Evolutionary conservation across 2,329 filamentous ascomycete species (phyloP).

Genomic region (Sarocladium brachiariae): DNA sequence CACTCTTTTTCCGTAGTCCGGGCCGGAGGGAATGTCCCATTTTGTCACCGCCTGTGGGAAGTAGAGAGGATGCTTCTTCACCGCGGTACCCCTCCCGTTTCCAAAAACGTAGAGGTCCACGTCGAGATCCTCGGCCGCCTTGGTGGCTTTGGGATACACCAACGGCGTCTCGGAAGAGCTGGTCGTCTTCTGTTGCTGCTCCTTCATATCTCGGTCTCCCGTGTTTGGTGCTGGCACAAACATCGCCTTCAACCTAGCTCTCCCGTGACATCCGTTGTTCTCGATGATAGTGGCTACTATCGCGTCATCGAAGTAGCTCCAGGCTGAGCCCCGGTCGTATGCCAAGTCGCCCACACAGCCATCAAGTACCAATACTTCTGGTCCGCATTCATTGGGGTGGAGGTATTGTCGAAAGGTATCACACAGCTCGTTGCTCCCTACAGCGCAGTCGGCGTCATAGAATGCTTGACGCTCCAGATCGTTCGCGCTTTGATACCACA

Average conservation of each 20-base stretch:
- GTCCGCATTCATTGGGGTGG: not conserved
- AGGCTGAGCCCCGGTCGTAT: not conserved
- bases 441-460: not conserved
- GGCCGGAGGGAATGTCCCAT: constrained; percentile 1
- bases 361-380: constrained; percentile 5
- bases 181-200: not conserved
- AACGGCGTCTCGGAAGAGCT: not conserved
- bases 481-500: not conserved
- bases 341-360: not conserved
- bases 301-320: constrained; percentile 1
- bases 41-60: not conserved
- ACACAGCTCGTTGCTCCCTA: not conserved
- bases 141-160: not conserved
- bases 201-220: not conserved
- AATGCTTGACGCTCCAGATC: not conserved
- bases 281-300: not conserved
- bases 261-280: not conserved
- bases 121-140: not conserved
- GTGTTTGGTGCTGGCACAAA: not conserved
- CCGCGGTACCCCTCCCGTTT: not conserved
- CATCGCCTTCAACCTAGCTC: not conserved
- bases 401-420: not conserved
- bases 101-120: not conserved
- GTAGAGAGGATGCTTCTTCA: not conserved
- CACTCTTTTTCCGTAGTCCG: not conserved